Evolutionary conservation across 2,329 filamentous ascomycete genomes (phyloP).

Genomic region (Aureobasidium sp.): DNA sequence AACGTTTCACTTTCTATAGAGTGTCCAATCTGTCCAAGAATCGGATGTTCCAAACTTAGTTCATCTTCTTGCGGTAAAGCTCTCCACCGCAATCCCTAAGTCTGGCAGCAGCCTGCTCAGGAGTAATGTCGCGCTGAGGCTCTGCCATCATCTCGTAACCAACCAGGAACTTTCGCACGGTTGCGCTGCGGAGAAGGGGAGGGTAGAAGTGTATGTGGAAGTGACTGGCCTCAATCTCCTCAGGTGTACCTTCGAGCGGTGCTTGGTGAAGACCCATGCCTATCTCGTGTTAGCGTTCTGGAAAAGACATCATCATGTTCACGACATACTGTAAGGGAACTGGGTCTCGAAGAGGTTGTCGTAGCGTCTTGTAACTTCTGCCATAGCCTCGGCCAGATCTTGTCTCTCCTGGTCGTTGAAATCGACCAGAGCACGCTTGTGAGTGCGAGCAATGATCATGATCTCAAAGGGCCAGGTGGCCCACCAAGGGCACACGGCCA

Average conservation of each 20-base stretch:
- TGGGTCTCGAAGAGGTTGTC: slow-evolving; percentile 96
- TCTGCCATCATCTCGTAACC: slow-evolving; percentile 96
- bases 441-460: slow-evolving; percentile 75
- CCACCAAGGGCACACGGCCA: slow-evolving; percentile 95
- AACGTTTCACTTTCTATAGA: neutral
- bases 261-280: slow-evolving; percentile 94
- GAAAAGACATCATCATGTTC: neutral
- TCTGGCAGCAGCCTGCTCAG: slow-evolving; percentile 80
- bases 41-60: neutral
- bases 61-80: slow-evolving; percentile 65
- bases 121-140: slow-evolving; percentile 96
- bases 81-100: slow-evolving; percentile 69
- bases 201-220: slow-evolving; percentile 98
- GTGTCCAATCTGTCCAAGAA: neutral
- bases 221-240: slow-evolving; percentile 80
- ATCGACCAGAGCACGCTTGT: slow-evolving; percentile 79
- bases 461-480: slow-evolving; percentile 96
- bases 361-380: slow-evolving; percentile 82
- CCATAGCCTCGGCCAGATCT: slow-evolving; percentile 72
- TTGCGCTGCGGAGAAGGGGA: slow-evolving; percentile 81
- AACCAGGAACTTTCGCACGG: slow-evolving; percentile 91
- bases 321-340: slow-evolving; percentile 76
- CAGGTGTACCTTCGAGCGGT: slow-evolving; percentile 68
- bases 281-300: slow-evolving; percentile 21
- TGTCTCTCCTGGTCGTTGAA: slow-evolving; percentile 61